Percentiles rank a stretch among this genome's conserved stretches.
These are phyloP conservation scores for Mollisiaceae sp. DNA, from an alignment of 2,329 filamentous ascomycete genomes.

Conservation along the genomic window DNA sequence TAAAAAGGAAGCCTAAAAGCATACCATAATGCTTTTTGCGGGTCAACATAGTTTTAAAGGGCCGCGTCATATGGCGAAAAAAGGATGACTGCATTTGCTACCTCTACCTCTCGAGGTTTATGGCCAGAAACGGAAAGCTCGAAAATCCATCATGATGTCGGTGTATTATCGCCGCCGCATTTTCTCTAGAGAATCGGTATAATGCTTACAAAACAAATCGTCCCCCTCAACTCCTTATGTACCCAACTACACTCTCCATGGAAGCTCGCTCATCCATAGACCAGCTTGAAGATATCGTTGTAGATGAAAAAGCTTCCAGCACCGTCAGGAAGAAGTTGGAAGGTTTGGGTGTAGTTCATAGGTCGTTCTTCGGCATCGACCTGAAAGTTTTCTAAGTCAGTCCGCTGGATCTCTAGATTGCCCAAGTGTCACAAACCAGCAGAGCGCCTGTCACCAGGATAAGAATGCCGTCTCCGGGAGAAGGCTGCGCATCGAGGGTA, in stretches of 20 bases:
- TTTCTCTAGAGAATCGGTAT: slow-evolving; percentile 33
- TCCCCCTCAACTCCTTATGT: slow-evolving; percentile 26
- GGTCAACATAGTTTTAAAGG: neutral
- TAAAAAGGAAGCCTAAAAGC: neutral
- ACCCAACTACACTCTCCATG: slow-evolving; percentile 25
- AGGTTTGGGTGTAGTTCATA: slow-evolving; percentile 90
- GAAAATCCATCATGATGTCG: slow-evolving; percentile 19
- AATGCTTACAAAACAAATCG: slow-evolving; percentile 31
- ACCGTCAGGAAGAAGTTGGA: slow-evolving; percentile 78
- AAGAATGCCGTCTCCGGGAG: slow-evolving; percentile 70
- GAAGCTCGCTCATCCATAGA: slow-evolving; percentile 58
- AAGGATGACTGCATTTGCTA: slow-evolving; percentile 14
- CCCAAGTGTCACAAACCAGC: slow-evolving; percentile 60
- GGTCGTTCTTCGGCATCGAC: slow-evolving; percentile 84
- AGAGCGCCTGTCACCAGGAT: slow-evolving; percentile 90
- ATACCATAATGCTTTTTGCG: neutral
- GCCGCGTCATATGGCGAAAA: slow-evolving; percentile 8
- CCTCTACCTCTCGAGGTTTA: neutral
- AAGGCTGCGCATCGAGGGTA: slow-evolving; percentile 85
- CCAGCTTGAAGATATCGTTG: slow-evolving; percentile 94
- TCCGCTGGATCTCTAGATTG: neutral
- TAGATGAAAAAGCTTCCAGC: slow-evolving; percentile 79
- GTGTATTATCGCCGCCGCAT: slow-evolving; percentile 27
- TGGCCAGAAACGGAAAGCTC: slow-evolving; percentile 15
- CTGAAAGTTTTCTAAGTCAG: slow-evolving; percentile 51